Evolutionary conservation across 768 basidiomycete species (phyloP), one percentile per base, ranked within the genome.

Genomic region (Lyophyllum semitale): DNA sequence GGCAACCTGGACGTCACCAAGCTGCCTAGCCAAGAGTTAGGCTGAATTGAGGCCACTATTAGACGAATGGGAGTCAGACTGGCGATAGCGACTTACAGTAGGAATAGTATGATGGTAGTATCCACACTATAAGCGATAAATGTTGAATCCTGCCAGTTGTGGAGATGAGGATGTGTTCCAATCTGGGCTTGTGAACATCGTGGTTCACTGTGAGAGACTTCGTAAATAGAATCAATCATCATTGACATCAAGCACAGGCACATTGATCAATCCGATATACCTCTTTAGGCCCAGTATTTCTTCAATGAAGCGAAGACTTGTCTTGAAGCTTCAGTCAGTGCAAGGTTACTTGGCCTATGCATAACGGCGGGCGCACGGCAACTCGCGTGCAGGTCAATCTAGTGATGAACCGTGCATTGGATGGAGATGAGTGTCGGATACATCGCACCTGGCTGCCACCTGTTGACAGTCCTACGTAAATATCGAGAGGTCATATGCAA

Each of bases 211-310:
- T 57, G 60, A 46, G 51, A 61, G 48, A 51, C 23, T 52, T n/a
- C 15, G 7, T 17, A 9, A 46, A 20, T n/a, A 32, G 22, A 53
- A 32, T n/a, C 15, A 53, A 38, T 47, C n/a, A n/a, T n/a, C n/a
- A n/a, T n/a, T n/a, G n/a, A 33, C 15, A 29, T 26, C 60, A 62
- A 55, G 60, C 54, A 59, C 61, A 49, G 59, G 57, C 58, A 59
- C 43, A 12, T 22, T 23, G 25, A 60, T 60, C 57, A 51, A 40
- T 43, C 49, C 13, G 43, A 59, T 51, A 42, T 46, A 15, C 54
- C 54, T 33, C 25, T 55, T 50, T 11, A 3, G 37, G 35, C 44
- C n/a, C 17, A 42, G 18, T 15, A n/a, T 18, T 38, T n/a, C 17
- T 38, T 38, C 37, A 38, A 37, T n/a, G n/a, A n/a, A n/a, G n/a